A percentile compares a stretch with the other conserved stretches of the same genome.
These are phyloP conservation scores for Rhinocladiella mackenziei DNA, from an alignment of 2,329 filamentous ascomycete genomes.

Conservation along the genomic window DNA sequence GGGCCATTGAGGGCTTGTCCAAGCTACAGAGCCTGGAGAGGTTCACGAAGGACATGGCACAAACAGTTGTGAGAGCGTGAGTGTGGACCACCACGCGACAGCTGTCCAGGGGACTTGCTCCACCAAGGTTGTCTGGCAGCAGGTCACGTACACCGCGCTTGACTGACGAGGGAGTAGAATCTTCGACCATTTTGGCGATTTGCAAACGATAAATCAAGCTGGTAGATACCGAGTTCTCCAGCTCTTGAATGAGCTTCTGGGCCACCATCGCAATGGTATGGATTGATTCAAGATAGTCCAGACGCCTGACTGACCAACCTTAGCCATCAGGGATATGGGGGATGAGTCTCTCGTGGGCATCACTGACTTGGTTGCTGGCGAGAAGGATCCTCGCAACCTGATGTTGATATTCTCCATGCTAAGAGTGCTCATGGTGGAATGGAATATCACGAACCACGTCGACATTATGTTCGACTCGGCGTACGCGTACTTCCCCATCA, in stretches of 20 bases:
- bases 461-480: slow-evolving; percentile 63
- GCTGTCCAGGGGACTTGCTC: slow-evolving; percentile 22
- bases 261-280: slow-evolving; percentile 55
- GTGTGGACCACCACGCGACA: slow-evolving; percentile 31
- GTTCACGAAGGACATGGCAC: slow-evolving; percentile 56
- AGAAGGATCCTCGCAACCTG: slow-evolving; percentile 65
- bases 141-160: slow-evolving; percentile 1
- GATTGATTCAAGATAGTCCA: neutral
- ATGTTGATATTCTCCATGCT: slow-evolving; percentile 68
- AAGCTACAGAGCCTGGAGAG: slow-evolving; percentile 57
- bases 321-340: slow-evolving; percentile 54
- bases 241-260: slow-evolving; percentile 59
- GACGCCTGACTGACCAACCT: slow-evolving; percentile 18
- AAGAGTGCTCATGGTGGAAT: slow-evolving; percentile 64
- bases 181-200: slow-evolving; percentile 52
- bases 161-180: slow-evolving; percentile 37
- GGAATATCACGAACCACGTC: slow-evolving; percentile 58
- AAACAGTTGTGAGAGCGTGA: slow-evolving; percentile 52
- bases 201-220: slow-evolving; percentile 59
- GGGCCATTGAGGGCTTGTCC: slow-evolving; percentile 56
- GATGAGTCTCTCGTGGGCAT: slow-evolving; percentile 59
- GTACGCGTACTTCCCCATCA: slow-evolving; percentile 70
- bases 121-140: slow-evolving; percentile 23
- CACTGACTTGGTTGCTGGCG: slow-evolving; percentile 62
- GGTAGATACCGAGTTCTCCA: slow-evolving; percentile 61